A percentile compares a stretch with the other conserved stretches of the same genome.
These are phyloP conservation scores for Colletotrichum sp. DNA, from an alignment of 2,329 filamentous ascomycete genomes.

Conservation along the genomic window DNA sequence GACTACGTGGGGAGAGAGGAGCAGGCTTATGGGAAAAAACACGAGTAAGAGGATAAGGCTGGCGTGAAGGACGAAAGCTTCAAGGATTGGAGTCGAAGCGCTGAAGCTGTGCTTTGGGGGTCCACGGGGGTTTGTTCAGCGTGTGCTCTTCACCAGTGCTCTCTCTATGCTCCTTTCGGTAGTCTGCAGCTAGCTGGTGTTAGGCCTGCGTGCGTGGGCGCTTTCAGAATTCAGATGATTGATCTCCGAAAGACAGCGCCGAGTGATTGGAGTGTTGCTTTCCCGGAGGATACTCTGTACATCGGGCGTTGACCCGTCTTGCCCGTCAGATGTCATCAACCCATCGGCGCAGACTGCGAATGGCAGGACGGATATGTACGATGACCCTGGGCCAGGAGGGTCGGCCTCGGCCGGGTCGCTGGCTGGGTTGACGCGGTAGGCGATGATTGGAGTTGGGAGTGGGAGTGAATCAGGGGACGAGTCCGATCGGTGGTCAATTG, in stretches of 20 bases:
- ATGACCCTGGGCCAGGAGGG: neutral
- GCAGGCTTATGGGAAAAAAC: neutral
- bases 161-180: neutral
- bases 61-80: neutral
- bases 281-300: neutral
- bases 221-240: neutral
- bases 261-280: neutral
- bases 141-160: neutral
- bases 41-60: neutral
- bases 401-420: neutral
- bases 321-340: neutral
- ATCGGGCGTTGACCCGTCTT: neutral
- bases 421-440: slow-evolving; percentile 6
- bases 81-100: neutral
- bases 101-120: neutral
- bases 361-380: slow-evolving; percentile 6
- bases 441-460: slow-evolving; percentile 5
- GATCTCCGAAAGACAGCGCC: neutral
- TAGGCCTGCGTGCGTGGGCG: neutral
- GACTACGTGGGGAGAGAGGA: neutral
- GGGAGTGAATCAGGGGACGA: slow-evolving; percentile 7
- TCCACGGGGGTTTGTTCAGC: neutral
- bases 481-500: slow-evolving; percentile 3
- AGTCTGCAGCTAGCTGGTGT: neutral
- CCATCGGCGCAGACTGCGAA: neutral